Percentiles rank a stretch among this genome's conserved stretches.
Conservation (phyloP, 2,329 filamentous ascomycete genomes). For the Trichoderma sp. region DNA sequence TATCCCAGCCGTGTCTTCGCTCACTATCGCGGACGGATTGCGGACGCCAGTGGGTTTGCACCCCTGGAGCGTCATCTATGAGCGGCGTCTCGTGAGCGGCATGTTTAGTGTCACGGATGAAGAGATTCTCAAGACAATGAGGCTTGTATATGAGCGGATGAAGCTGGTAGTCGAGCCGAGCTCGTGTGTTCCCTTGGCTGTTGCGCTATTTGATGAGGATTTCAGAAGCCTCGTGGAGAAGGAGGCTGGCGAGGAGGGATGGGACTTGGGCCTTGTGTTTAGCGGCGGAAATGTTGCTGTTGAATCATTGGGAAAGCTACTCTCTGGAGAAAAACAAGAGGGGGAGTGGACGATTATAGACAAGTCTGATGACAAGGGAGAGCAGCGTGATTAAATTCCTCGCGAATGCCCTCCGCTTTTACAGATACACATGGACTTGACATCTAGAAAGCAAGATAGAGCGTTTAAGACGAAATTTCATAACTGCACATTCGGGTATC, state of each 20-base stretch:
- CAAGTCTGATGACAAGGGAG: background rate
- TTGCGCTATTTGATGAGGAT: slow-evolving; percentile 79
- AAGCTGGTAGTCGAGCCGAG: slow-evolving; percentile 91
- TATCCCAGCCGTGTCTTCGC: slow-evolving; percentile 64
- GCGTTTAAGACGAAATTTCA: background rate
- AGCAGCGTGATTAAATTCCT: background rate
- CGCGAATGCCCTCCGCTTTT: background rate
- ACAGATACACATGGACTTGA: background rate
- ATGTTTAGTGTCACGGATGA: slow-evolving; percentile 75
- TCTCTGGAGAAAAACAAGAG: slow-evolving; percentile 28
- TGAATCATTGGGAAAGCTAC: slow-evolving; percentile 51
- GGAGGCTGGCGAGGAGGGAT: slow-evolving; percentile 69
- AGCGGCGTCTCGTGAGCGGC: slow-evolving; percentile 64
- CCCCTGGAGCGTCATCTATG: slow-evolving; percentile 75
- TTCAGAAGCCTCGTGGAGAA: slow-evolving; percentile 68
- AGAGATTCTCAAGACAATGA: slow-evolving; percentile 74
- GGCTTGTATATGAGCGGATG: slow-evolving; percentile 77
- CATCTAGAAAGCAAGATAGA: background rate
- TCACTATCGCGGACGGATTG: slow-evolving; percentile 87
- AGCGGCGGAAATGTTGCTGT: slow-evolving; percentile 59
- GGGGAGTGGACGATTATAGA: background rate
- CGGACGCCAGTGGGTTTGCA: slow-evolving; percentile 74
- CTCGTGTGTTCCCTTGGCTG: slow-evolving; percentile 78
- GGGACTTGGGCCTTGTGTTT: slow-evolving; percentile 63
- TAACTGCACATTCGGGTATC: background rate